Conservation (phyloP, 306 rosid genomes). For the Quercus rubra region DNA sequence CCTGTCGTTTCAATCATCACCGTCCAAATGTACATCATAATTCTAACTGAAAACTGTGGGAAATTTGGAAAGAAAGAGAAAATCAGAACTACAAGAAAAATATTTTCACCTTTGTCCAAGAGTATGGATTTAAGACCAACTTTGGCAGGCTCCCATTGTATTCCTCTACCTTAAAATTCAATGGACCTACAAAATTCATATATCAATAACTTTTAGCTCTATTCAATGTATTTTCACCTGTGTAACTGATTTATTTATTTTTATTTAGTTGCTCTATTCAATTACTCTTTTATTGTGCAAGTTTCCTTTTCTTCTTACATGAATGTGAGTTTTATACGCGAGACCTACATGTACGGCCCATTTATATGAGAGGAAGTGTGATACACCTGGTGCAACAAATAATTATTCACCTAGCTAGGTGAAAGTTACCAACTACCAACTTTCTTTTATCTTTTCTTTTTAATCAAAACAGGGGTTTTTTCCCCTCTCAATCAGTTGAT, state of each 20-base stretch:
- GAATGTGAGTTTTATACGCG: no score
- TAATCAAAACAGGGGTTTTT: no score
- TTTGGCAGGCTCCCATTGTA: slow-evolving; percentile 53
- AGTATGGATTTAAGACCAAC: slow-evolving; percentile 35
- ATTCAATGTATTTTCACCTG: background rate
- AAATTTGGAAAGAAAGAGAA: background rate
- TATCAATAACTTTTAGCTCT: background rate
- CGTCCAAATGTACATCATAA: background rate
- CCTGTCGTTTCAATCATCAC: slow-evolving; percentile 26
- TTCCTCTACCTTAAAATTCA: slow-evolving; percentile 33
- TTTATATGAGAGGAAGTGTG: no score
- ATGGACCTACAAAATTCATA: slow-evolving; percentile 46
- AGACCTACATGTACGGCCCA: no score
- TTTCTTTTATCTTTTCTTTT: no score
- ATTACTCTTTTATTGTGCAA: background rate
- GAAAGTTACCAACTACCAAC: no score
- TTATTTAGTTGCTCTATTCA: background rate
- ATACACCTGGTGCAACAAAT: no score
- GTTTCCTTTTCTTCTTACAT: no score
- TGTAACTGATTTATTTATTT: background rate
- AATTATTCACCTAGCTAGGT: no score
- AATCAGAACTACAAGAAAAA: background rate
- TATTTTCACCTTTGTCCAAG: slow-evolving; percentile 71
- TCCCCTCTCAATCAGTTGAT: no score
- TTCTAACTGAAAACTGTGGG: background rate